Evolutionary conservation across 2,329 filamentous ascomycete species (phyloP), one percentile per base, ranked within the genome.

Genomic region (Hypoxylon sp.): DNA sequence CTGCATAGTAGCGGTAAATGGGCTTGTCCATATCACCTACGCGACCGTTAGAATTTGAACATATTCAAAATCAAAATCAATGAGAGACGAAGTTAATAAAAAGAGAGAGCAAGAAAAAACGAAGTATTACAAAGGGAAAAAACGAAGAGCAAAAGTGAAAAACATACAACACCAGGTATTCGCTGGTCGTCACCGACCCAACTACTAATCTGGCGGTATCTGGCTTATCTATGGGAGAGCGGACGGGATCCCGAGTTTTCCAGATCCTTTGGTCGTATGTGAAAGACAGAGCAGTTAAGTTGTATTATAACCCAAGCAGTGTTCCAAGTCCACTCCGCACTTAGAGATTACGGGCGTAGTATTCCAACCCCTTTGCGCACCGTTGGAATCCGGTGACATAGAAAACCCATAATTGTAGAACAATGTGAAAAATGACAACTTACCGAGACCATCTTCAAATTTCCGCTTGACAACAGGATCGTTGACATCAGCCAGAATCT

Each of bases 1-100:
- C 89, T 68, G 95, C 93, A 56, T 98, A 91, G 81, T 92, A 88
- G 72, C 95, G 92, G 85, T 99, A 99, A 78, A 99, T 95, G 70
- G 95, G 95, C 81, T 97, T 97, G 84, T 89, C 91, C 94, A 98
- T 95, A 81, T 98, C 94, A 72, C 92, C 95, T 98, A 72, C 4
- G 30, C 25, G 1, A 31, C 17, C 50, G 63, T 78, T 72, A 76
- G 71, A 30, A 50, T 50, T 44, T 37, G 33, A 49, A 53, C 70
- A 35, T 61, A 57, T 42, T 27, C 6, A 53, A 14, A 20, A 17
- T 2, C 27, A 35, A 31, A 20, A 57, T 49, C 1, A 61, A 30
- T 8, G 40, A 20, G 6, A 20, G 22, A 3, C 20, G 20, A 13
- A 48, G 30, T 60, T 30, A 64, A 62, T 33, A 35, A 20, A 3